These are phyloP conservation scores for Fistulifera pelliculosa DNA, from an alignment of 108 stramenopile genomes.

Conservation along the genomic window DNA sequence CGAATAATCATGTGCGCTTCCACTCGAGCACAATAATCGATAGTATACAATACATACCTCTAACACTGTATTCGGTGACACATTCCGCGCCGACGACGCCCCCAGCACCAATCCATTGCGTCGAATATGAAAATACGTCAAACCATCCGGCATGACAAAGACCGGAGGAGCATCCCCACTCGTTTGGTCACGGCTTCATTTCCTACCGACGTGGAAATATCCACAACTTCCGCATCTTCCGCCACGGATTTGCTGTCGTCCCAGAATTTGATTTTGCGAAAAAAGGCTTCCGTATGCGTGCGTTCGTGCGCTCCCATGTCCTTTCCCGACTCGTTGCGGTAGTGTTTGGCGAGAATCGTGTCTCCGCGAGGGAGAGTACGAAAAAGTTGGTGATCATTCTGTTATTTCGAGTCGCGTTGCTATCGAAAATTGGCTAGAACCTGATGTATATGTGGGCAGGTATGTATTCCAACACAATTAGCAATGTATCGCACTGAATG, in stretches of 20 bases:
- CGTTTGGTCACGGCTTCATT: conserved; percentile 10
- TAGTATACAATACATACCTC: conserved; percentile 34
- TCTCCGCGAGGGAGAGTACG: conserved; percentile 95
- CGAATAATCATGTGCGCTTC: not conserved
- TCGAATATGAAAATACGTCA: conserved; percentile 92
- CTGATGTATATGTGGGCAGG: too few relatives aligned
- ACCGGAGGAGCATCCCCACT: conserved; percentile 87
- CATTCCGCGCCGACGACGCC: conserved; percentile 89
- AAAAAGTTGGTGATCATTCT: conserved; percentile 91
- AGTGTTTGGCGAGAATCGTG: conserved; percentile 95
- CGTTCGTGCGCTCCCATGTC: conserved; percentile 70
- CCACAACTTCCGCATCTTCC: conserved; percentile 6
- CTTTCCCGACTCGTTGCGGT: conserved; percentile 52
- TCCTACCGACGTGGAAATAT: conserved; percentile 7
- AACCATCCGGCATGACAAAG: conserved; percentile 85
- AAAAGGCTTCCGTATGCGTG: conserved; percentile 90
- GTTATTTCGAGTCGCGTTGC: too few relatives aligned
- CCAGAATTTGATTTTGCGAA: conserved; percentile 97
- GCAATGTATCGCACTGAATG: too few relatives aligned
- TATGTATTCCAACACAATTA: too few relatives aligned
- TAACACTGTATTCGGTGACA: conserved; percentile 66
- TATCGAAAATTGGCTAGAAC: too few relatives aligned
- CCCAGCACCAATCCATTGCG: conserved; percentile 95
- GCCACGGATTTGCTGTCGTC: conserved; percentile 26
- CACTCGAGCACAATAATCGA: too few relatives aligned